Evolutionary conservation across 2,329 filamentous ascomycete genomes (phyloP), one percentile per base, ranked within the genome.

Genomic region (Grosmannia huntii): DNA sequence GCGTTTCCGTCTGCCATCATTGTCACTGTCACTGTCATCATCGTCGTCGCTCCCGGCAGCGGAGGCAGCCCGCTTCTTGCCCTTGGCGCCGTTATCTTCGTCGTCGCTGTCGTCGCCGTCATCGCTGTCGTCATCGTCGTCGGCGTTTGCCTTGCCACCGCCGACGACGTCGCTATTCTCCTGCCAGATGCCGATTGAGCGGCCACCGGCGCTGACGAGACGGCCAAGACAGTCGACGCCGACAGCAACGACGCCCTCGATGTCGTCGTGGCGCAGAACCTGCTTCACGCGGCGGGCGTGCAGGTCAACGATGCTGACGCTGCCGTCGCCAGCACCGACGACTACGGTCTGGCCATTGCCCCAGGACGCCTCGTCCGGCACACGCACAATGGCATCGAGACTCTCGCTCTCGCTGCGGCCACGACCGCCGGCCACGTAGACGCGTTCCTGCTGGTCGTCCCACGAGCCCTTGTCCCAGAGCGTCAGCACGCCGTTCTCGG

Each of bases 391-490:
- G n/a, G 84, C 80, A 67, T 97, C 92, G 49, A 96, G 73, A 60
- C 87, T 89, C 69, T 95, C 90, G 51, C 82, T 89, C 10, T 83
- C 86, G 56, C 59, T 62, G 59, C 66, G 66, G 23, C 71, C 73
- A 64, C 73, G 77, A 21, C 77, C 80, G 11, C 76, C 72, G 63
- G 90, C 85, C 10, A 96, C 83, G 54, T 87, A 83, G 65, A 96
- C 87, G 56, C 90, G 82, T 72, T 95, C 90, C 65, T 95, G 89
- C 69, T 96, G 90, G 69, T 97, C 92, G 67, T 95, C 91, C 92
- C 94, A 97, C 0, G 88, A 83, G 1, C 92, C 92, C 64, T 86
- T 87, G 70, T 99, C 92, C 91, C 94, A 99, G 7, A 97, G 74
- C 5, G 91, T 96, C 62, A 97, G 70, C 1, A 96, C 83, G 3